Percentiles rank a stretch among this genome's conserved stretches.
These are phyloP conservation scores for Hypomontagnella monticulosa DNA, from an alignment of 495 filamentous ascomycete genomes.

Conservation along the genomic window DNA sequence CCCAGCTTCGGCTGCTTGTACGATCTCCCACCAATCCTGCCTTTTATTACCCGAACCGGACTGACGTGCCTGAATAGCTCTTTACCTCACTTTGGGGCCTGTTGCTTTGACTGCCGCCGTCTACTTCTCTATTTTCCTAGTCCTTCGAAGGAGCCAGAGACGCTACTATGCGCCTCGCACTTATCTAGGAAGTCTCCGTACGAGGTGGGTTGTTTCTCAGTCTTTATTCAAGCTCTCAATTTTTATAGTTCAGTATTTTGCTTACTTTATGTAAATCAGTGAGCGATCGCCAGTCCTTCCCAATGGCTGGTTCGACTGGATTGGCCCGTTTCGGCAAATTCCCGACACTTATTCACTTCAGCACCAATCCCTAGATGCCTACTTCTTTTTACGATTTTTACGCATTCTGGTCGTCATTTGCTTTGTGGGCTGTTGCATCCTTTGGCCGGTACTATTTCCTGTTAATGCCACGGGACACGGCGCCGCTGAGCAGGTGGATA, in stretches of 20 bases:
- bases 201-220: conserved; percentile 60
- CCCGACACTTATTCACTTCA: conserved; percentile 86
- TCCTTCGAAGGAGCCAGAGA: conserved; percentile 75
- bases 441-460: conserved; percentile 87
- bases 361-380: conserved; percentile 89
- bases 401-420: conserved; percentile 75
- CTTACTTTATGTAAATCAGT: conserved; percentile 49
- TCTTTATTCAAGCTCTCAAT: conserved; percentile 1
- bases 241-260: neutral
- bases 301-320: conserved; percentile 77
- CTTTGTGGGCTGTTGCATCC: conserved; percentile 82
- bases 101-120: conserved; percentile 69
- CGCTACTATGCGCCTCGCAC: conserved; percentile 90
- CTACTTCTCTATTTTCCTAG: conserved; percentile 77
- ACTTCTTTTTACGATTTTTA: conserved; percentile 86
- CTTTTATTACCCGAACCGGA: neutral
- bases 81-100: conserved; percentile 70
- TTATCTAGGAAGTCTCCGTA: conserved; percentile 77
- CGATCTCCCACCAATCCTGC: conserved; percentile 1
- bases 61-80: conserved; percentile 33
- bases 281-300: conserved; percentile 75
- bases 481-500: conserved; percentile 71
- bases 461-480: conserved; percentile 84
- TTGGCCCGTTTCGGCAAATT: conserved; percentile 77
- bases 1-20: conserved; percentile 35